phyloP scores from a whole-genome alignment of 768 basidiomycete species.

The Cyclocybe cylindracea region DNA sequence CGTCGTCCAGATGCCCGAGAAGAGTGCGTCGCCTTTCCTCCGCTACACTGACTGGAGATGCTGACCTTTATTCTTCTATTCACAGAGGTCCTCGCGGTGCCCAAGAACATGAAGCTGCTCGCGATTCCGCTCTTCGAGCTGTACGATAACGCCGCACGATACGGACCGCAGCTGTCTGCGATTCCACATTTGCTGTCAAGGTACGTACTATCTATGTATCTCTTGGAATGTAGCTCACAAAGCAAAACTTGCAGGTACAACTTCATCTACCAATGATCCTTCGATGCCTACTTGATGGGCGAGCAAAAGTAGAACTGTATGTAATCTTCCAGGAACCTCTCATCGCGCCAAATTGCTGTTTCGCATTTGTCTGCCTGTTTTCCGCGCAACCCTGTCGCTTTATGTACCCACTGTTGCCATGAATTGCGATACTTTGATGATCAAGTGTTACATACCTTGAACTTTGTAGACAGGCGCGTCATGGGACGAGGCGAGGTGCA shows the following conservation, averaged over 20 bases:
- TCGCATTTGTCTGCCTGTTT: no score
- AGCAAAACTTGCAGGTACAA: constrained; percentile 58
- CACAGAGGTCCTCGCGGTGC: constrained; percentile 92
- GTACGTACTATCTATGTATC: constrained; percentile 32
- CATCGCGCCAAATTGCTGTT: no score
- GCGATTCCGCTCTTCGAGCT: constrained; percentile 96
- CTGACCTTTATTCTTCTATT: not conserved
- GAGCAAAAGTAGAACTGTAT: no score
- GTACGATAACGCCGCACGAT: constrained; percentile 95
- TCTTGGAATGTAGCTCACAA: not conserved
- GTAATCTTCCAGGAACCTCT: no score
- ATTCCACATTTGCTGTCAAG: constrained; percentile 91
- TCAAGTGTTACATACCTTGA: no score
- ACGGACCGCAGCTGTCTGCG: constrained; percentile 92
- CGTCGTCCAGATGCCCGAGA: constrained; percentile 92
- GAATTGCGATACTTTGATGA: no score
- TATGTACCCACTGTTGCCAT: no score
- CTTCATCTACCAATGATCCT: constrained; percentile 69
- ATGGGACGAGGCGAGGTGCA: no score
- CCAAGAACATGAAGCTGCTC: constrained; percentile 98
- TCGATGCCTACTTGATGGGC: no score
- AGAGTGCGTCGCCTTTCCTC: constrained; percentile 57
- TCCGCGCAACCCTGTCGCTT: no score
- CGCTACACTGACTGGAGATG: not conserved
- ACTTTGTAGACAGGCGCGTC: no score